Conservation (phyloP, 2,329 filamentous ascomycete genomes). For the Akanthomyces muscarius region DNA sequence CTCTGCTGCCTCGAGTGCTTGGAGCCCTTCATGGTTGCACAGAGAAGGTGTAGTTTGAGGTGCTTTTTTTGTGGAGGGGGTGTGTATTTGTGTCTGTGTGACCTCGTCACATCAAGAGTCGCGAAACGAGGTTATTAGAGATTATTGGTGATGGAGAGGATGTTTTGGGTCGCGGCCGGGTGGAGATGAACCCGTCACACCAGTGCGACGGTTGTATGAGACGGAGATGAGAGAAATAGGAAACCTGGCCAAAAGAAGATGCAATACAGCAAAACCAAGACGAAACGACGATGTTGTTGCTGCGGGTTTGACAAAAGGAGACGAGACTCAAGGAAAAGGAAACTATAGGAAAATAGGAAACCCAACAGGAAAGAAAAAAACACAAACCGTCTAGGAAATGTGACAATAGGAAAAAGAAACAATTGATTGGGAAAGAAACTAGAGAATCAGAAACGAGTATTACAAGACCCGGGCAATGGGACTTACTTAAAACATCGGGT, state of each 20-base stretch:
- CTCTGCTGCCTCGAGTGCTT: constrained; percentile 12
- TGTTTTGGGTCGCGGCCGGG: neutral
- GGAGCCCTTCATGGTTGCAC: constrained; percentile 4
- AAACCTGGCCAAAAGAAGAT: neutral
- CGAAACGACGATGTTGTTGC: constrained; percentile 1
- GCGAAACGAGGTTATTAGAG: constrained; percentile 2
- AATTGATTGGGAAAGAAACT: constrained; percentile 2
- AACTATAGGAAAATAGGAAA: constrained; percentile 1
- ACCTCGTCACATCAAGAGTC: constrained; percentile 6
- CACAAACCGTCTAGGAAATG: constrained; percentile 8
- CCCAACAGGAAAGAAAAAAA: neutral
- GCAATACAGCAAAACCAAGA: neutral
- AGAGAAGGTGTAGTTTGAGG: neutral
- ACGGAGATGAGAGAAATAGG: neutral
- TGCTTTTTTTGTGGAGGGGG: neutral
- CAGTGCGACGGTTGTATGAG: neutral
- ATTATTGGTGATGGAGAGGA: neutral
- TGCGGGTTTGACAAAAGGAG: neutral
- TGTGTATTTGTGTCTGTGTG: neutral
- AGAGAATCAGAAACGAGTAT: neutral
- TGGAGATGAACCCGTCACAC: constrained; percentile 4
- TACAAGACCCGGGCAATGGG: neutral
- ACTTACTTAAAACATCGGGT: constrained; percentile 7
- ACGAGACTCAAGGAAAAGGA: constrained; percentile 5
- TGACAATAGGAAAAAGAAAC: constrained; percentile 9